Evolutionary conservation across 1,284 basidiomycete species (phyloP).

Genomic region (Sanghuangporus weigelae): DNA sequence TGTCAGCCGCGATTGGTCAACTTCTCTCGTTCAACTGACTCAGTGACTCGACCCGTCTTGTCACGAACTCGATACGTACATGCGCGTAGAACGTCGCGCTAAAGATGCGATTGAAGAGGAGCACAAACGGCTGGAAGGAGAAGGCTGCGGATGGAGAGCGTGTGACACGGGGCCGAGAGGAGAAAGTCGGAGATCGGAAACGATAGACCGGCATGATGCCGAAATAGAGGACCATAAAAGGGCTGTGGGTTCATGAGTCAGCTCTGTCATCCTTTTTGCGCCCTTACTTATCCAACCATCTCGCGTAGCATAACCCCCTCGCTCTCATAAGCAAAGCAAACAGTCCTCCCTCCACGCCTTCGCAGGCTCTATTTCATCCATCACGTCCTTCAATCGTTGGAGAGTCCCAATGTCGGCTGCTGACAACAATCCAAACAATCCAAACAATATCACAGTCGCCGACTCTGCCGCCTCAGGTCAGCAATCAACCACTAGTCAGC

Average conservation of each 20-base stretch:
- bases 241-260: not conserved
- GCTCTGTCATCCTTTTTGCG: not conserved
- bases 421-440: not conserved
- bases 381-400: conserved; percentile 16
- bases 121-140: not conserved
- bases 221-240: not conserved
- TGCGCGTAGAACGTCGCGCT: no score
- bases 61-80: no score
- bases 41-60: no score
- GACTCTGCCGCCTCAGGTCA: no score
- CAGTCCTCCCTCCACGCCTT: not conserved
- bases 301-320: not conserved
- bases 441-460: not conserved
- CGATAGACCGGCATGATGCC: not conserved
- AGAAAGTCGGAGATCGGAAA: not conserved
- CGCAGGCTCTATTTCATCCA: not conserved
- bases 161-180: not conserved
- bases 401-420: conserved; percentile 14
- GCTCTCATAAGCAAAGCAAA: not conserved
- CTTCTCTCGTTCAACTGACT: not conserved
- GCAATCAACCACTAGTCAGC: not conserved
- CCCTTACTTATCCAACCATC: not conserved
- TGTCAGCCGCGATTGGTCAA: not conserved
- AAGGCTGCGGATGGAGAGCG: not conserved
- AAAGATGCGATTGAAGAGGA: not conserved